Evolutionary conservation across 2,329 filamentous ascomycete species (phyloP).

Genomic region (Rasamsonia emersonii): DNA sequence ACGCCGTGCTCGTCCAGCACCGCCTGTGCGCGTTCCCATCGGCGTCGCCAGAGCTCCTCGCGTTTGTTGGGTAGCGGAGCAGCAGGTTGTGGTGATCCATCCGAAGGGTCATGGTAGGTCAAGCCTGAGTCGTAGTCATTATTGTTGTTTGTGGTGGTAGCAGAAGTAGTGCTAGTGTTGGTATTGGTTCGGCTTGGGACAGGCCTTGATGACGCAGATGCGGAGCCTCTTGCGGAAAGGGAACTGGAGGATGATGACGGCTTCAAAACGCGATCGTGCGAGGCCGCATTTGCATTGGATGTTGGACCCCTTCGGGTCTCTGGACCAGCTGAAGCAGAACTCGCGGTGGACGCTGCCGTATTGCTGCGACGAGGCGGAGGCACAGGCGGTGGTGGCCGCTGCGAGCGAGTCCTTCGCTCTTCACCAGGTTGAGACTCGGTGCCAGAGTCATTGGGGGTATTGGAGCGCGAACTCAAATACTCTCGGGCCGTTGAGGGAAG

Average conservation of each 20-base stretch:
- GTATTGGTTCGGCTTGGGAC: slow-evolving; percentile 12
- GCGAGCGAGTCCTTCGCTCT: slow-evolving; percentile 11
- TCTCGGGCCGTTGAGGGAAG: slow-evolving; percentile 11
- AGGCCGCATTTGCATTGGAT: no score
- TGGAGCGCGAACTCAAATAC: slow-evolving; percentile 8
- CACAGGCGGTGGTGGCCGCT: slow-evolving; percentile 17
- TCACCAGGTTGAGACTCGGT: slow-evolving; percentile 5
- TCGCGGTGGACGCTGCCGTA: slow-evolving; percentile 15
- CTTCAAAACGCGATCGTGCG: no score
- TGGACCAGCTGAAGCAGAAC: slow-evolving; percentile 9
- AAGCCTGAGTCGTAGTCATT: slow-evolving; percentile 11
- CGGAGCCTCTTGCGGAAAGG: no score
- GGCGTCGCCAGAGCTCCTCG: slow-evolving; percentile 40
- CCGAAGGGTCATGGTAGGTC: slow-evolving; percentile 6
- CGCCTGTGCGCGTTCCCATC: slow-evolving; percentile 38
- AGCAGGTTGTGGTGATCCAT: slow-evolving; percentile 16
- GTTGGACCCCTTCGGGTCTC: slow-evolving; percentile 8
- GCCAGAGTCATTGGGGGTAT: slow-evolving; percentile 3
- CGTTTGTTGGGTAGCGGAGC: slow-evolving; percentile 36
- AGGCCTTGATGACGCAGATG: slow-evolving; percentile 16
- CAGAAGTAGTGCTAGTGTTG: slow-evolving; percentile 5
- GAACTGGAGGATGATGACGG: no score
- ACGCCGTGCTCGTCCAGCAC: slow-evolving; percentile 35
- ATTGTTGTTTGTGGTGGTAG: slow-evolving; percentile 2
- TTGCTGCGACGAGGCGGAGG: slow-evolving; percentile 16